Evolutionary conservation across 352 stramenopile genomes (phyloP), one percentile per base, ranked within the genome.

Genomic region (Aphanomyces cochlioides): DNA sequence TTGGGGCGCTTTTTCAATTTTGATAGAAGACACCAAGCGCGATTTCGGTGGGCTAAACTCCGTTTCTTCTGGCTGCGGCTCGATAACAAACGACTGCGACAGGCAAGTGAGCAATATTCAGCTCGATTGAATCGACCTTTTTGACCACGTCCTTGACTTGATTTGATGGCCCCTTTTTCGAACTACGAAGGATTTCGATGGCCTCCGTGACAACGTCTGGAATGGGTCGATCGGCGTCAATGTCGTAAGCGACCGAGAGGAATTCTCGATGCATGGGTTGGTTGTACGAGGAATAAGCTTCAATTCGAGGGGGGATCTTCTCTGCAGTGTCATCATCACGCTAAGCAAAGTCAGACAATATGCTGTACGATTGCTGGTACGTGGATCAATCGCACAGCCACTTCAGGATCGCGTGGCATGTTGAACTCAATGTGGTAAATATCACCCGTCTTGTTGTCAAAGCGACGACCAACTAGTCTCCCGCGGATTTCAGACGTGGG

Each of bases 241-340:
- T 48, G 54, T 69, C 73, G 63, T 88, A 79, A 37, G 79, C 74
- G 7, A 87, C 69, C n/a, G 40, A 66, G 34, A 59, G 43, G 50
- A 85, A 89, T 6, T 83, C 53, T 1, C 73, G 70, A 54, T 88
- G 89, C 12, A 79, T 91, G 10, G 77, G 69, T 17, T 87, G 77
- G 15, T 82, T 82, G 63, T 90, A 85, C 48, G 74, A 76, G 2
- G 72, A 74, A 56, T 90, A 93, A 0, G 85, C 85, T 58, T 90
- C 79, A 40, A 93, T 83, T 17, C 85, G 79, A 15, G 85, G 78
- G 3, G 75, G 73, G 4, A 93, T 73, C 39, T 80, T 83, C 28
- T 89, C 83, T 7, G 73, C 66, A 1, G 70, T 73, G 67, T 93
- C 85, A 67, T 93, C 85, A 1, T 80, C 74, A 4, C 85, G 74